Evolutionary conservation across 495 filamentous ascomycete species (phyloP), one percentile per base, ranked within the genome.

Genomic region (Neurospora sp.): DNA sequence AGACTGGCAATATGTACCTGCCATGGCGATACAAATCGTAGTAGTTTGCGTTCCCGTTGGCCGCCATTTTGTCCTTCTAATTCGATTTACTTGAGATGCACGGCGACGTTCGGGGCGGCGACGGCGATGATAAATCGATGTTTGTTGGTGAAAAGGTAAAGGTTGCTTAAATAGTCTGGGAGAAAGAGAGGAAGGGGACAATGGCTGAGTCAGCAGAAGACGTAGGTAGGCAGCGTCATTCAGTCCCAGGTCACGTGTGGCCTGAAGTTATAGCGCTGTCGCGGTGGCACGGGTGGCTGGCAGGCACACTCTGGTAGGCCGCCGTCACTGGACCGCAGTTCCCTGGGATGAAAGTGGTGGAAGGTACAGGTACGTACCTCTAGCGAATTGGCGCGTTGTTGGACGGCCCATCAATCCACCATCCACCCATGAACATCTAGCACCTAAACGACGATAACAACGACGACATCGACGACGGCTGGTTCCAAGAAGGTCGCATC

Each of bases 1-100:
- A 66, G 27, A 62, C 54, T 35, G 54, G 78, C 75, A 42, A 71
- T 75, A 75, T 82, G 80, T 93, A 97, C 94, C 93, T 97, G 90
- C 93, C 96, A 84, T 94, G 92, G 77, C 94, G 93, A 82, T 99
- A 99, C 75, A 99, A 89, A 88, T 99, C 96, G 82, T 98, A 98
- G 84, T 92, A 97, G 74, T 88, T 85, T 75, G 73, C 5, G 42
- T 59, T 79, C n/a, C 72, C 37, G 75, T 72, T 75, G 70, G 70
- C 77, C 70, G 81, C 79, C 81, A 83, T 83, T 41, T n/a, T 82
- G 70, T 39, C 66, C 41, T 35, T 31, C 70, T 59, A 16, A 2
- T 66, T 66, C 54, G 27, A 18, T 66, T 66, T 66, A 66, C 27
- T 72, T 41, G 69, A 42, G 69, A 69, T 39, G 69, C 27, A 42